These are phyloP conservation scores for Eremochloa ophiuroides DNA, from an alignment of 176 grass and related monocot species.

Conservation along the genomic window DNA sequence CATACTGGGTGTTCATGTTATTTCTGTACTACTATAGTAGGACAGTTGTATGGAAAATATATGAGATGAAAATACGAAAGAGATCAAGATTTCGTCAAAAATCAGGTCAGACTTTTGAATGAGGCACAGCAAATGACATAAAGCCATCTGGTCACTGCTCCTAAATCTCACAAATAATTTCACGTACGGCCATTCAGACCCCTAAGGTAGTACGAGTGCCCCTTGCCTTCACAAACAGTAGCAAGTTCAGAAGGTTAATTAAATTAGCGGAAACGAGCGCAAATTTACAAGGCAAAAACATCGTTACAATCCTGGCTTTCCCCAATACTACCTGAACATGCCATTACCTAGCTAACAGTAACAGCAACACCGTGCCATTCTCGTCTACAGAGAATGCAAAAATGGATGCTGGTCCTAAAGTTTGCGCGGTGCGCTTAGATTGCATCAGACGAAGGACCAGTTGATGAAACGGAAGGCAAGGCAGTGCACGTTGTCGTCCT, in stretches of 20 bases:
- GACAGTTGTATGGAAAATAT: no score
- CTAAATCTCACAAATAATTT: neutral
- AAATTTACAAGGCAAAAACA: conserved; percentile 23
- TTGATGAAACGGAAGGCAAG: conserved; percentile 90
- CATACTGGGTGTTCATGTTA: no score
- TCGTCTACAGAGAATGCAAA: conserved; percentile 27
- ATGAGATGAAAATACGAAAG: no score
- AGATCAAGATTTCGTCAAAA: no score
- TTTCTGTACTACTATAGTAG: no score
- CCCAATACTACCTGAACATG: conserved; percentile 8
- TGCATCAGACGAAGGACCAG: conserved; percentile 78
- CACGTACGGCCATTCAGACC: neutral
- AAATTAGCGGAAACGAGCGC: conserved; percentile 17
- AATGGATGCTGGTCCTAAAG: conserved; percentile 11
- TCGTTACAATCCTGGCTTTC: neutral
- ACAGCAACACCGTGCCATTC: neutral
- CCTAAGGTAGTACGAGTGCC: neutral
- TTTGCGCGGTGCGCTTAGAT: neutral
- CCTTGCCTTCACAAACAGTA: neutral
- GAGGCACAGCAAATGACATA: neutral
- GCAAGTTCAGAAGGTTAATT: conserved; percentile 5
- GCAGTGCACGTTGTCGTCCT: conserved; percentile 74
- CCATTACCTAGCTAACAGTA: conserved; percentile 1
- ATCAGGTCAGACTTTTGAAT: no score
- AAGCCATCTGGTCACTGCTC: neutral